phyloP scores from a whole-genome alignment of 495 filamentous ascomycete species.

The Glutinoglossum americanum region DNA sequence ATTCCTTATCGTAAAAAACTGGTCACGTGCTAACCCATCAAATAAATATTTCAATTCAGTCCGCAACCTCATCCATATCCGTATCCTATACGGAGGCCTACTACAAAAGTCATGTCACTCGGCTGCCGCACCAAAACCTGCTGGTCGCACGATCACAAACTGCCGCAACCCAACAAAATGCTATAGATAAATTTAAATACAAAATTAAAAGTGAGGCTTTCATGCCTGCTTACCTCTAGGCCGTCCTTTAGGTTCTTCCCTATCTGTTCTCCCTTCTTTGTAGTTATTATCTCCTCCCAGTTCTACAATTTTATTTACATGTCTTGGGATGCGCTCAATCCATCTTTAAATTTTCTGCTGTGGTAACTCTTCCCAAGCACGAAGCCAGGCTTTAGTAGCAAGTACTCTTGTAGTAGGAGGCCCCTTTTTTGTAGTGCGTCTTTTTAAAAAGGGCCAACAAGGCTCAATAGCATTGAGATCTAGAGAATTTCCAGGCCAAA shows the following conservation, averaged over 20 bases:
- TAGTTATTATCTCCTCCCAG: constrained; percentile 18
- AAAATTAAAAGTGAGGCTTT: too few relatives aligned
- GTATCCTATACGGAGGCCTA: too few relatives aligned
- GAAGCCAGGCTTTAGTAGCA: constrained; percentile 9
- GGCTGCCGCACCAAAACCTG: too few relatives aligned
- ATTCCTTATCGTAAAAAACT: too few relatives aligned
- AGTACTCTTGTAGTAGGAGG: constrained; percentile 5
- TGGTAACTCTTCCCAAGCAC: constrained; percentile 9
- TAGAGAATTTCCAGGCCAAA: constrained; percentile 16
- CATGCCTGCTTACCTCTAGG: too few relatives aligned
- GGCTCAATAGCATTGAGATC: constrained; percentile 19
- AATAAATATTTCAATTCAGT: too few relatives aligned
- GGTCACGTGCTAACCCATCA: too few relatives aligned
- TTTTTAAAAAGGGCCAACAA: constrained; percentile 15
- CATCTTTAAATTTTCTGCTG: constrained; percentile 13
- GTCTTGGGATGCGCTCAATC: constrained; percentile 7
- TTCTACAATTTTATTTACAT: background rate
- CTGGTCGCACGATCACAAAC: too few relatives aligned
- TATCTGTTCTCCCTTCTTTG: constrained; percentile 11
- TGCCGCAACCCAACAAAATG: too few relatives aligned
- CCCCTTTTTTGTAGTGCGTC: constrained; percentile 12
- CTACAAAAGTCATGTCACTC: too few relatives aligned
- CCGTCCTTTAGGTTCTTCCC: background rate
- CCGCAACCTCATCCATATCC: too few relatives aligned
- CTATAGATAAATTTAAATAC: too few relatives aligned